Percentiles rank a stretch among this genome's conserved stretches.
Evolutionary conservation across 1,284 basidiomycete species (phyloP).

Genomic region (Cutaneotrichosporon sp.): DNA sequence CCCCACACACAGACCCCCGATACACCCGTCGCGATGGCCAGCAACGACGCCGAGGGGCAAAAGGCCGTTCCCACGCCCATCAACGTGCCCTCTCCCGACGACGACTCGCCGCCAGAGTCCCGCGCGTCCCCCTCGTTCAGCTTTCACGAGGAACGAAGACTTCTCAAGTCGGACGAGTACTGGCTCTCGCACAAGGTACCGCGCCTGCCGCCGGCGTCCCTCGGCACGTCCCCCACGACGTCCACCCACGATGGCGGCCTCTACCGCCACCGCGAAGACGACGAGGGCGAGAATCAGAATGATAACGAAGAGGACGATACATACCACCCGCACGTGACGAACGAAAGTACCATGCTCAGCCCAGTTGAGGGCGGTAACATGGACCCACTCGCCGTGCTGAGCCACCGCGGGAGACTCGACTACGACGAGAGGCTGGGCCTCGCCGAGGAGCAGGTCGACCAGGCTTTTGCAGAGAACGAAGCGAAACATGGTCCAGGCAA

Average conservation of each 20-base stretch:
- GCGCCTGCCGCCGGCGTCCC: conserved; percentile 33
- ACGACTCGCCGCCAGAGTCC: conserved; percentile 11
- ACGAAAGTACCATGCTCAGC: conserved; percentile 22
- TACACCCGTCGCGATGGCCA: background rate
- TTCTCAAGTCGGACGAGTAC: conserved; percentile 45
- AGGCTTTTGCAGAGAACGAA: conserved; percentile 11
- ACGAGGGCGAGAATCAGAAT: conserved; percentile 1
- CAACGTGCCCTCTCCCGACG: background rate
- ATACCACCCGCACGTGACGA: background rate
- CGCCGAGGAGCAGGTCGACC: conserved; percentile 38
- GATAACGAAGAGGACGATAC: conserved; percentile 3
- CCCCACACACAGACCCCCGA: too few relatives aligned
- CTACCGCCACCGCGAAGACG: background rate
- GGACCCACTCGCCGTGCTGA: conserved; percentile 22
- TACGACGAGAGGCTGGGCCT: conserved; percentile 38
- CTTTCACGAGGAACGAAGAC: conserved; percentile 45
- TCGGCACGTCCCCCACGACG: conserved; percentile 14
- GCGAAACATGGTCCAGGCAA: background rate
- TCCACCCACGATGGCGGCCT: background rate
- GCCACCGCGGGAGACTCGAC: conserved; percentile 30
- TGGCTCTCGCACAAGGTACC: conserved; percentile 45
- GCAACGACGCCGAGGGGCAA: background rate
- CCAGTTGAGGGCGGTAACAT: conserved; percentile 26
- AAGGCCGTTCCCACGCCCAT: background rate
- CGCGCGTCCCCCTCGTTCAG: conserved; percentile 45